A percentile compares a stretch with the other conserved stretches of the same genome.
phyloP scores from a whole-genome alignment of 257 asterid species.

The Nicotiana benthamiana region DNA sequence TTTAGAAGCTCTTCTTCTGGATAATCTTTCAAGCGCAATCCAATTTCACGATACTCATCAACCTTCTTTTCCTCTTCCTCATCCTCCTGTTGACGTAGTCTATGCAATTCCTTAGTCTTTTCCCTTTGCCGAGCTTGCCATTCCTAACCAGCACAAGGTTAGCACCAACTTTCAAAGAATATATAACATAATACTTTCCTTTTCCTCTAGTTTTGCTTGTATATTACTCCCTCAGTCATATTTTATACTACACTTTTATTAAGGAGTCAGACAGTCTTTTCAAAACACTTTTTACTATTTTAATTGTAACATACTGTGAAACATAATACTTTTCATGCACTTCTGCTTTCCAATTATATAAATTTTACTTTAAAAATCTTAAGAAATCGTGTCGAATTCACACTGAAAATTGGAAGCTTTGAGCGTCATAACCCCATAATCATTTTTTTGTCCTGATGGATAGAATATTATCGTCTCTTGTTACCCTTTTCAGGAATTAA shows the following conservation, averaged over 20 bases:
- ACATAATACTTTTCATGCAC: too few species aligned
- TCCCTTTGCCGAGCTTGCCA: slow-evolving; percentile 97
- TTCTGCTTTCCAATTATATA: too few species aligned
- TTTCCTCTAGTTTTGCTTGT: neutral
- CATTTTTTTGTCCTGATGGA: neutral
- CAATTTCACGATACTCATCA: slow-evolving; percentile 80
- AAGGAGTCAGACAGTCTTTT: neutral
- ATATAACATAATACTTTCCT: neutral
- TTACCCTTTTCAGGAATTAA: neutral
- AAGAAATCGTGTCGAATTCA: neutral
- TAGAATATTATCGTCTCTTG: neutral
- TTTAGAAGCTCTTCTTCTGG: slow-evolving; percentile 62
- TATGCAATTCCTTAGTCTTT: slow-evolving; percentile 72
- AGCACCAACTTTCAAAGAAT: slow-evolving; percentile 17
- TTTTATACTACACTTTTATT: neutral
- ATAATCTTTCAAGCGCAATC: slow-evolving; percentile 47
- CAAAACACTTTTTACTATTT: neutral
- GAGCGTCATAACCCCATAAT: neutral
- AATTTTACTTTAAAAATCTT: neutral
- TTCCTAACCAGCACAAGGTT: slow-evolving; percentile 47
- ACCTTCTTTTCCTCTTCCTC: slow-evolving; percentile 79
- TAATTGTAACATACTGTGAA: neutral
- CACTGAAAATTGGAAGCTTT: neutral
- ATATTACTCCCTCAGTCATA: neutral
- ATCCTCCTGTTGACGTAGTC: slow-evolving; percentile 55